Evolutionary conservation across 306 rosid species (phyloP), one percentile per base, ranked within the genome.

Genomic region (Comarum palustre): DNA sequence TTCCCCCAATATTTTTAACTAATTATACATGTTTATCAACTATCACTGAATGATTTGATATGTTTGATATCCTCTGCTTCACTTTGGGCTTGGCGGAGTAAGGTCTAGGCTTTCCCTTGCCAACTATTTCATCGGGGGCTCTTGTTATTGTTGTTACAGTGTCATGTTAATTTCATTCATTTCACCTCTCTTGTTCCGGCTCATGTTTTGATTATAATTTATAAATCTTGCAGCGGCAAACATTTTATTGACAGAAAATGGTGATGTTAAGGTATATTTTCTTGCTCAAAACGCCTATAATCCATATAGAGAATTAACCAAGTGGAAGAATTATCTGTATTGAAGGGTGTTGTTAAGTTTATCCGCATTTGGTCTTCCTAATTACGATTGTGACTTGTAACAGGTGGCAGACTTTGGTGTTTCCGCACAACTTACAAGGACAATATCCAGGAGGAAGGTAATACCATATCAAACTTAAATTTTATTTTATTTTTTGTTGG

Each of bases 351-450:
- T 60, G 68, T 75, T 75, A 68, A 70, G 59, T 73, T 81, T 73
- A 34, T 77, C 62, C 82, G 61, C 69, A n/a, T 75, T 50, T 72
- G 52, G 74, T 29, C 80, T 54, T 72, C 57, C 68, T 8, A 71
- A 72, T 79, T 65, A 76, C 72, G 25, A 69, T 51, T 71, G 78
- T 88, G 78, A 73, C 75, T 75, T 61, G 77, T 71, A 43, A 79
- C 83, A 95, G 97, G 99, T 95, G 76, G 97, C 97, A 66, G 99
- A 95, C 86, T 95, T 95, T 86, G 99, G 99, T 60, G 99, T 95
- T 82, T 92, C 99, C 65, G 99, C 99, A 20, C 96, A 95, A 80
- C 82, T 95, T 74, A 95, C 99, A 12, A 90, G 97, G 90, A 95
- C 99, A 52, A 92, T 95, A 79, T 92, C 99, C 78, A 92, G 96